Conservation (phyloP, 345 rosid genomes). For the Arabidopsis arenosa region DNA sequence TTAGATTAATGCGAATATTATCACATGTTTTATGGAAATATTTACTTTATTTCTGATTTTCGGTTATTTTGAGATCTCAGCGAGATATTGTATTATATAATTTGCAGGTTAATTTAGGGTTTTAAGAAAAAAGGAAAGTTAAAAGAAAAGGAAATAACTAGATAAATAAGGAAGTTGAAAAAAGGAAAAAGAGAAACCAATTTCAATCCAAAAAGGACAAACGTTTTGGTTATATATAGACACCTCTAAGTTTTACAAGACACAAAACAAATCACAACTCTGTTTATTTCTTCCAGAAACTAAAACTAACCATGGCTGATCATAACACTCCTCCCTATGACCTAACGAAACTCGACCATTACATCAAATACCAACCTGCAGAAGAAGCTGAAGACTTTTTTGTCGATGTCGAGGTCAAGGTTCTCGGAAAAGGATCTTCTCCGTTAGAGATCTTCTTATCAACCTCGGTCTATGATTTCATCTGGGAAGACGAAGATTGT, state of each 20-base stretch:
- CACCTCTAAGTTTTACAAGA: background rate
- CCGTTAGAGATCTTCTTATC: conserved; percentile 25
- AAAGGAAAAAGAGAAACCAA: background rate
- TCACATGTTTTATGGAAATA: background rate
- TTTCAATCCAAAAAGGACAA: background rate
- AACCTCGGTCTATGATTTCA: conserved; percentile 11
- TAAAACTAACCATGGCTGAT: background rate
- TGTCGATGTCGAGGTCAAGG: conserved; percentile 8
- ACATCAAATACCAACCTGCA: background rate
- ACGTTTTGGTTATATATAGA: conserved; percentile 12
- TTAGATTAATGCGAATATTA: too few species aligned
- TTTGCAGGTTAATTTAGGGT: background rate
- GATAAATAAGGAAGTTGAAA: background rate
- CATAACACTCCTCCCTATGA: background rate
- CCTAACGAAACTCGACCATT: conserved; percentile 6
- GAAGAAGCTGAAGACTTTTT: conserved; percentile 5
- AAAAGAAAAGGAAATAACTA: background rate
- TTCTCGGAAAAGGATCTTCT: conserved; percentile 6
- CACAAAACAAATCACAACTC: background rate
- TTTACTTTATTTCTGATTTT: background rate
- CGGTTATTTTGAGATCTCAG: background rate
- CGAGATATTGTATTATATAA: background rate
- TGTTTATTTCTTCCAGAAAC: background rate
- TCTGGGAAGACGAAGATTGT: conserved; percentile 31
- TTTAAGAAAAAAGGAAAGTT: background rate